Conservation (phyloP, 2,329 filamentous ascomycete species). For the Alternaria hordeiaustralica region DNA sequence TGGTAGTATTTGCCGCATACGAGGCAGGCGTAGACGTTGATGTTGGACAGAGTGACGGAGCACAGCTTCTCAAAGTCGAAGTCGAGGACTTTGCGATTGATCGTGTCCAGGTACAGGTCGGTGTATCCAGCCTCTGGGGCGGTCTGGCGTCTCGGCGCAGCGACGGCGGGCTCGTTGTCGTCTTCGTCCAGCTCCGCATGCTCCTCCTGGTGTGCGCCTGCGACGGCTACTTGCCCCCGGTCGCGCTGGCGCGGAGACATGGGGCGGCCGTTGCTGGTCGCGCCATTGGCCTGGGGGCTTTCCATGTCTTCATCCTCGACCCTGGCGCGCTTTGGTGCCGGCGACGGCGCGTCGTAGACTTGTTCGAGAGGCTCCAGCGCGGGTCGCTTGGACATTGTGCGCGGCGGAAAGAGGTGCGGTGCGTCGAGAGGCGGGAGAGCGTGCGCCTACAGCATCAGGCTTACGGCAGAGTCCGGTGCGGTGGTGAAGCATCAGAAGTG, state of each 20-base stretch:
- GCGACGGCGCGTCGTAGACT: conserved; percentile 50
- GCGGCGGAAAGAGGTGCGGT: background rate
- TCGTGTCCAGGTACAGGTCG: conserved; percentile 97
- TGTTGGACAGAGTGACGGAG: conserved; percentile 93
- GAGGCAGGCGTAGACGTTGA: conserved; percentile 97
- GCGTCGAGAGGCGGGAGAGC: background rate
- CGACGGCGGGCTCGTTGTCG: conserved; percentile 48
- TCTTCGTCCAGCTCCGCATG: conserved; percentile 49
- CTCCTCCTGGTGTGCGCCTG: conserved; percentile 45
- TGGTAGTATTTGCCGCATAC: conserved; percentile 99
- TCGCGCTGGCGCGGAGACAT: conserved; percentile 38
- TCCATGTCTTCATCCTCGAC: conserved; percentile 53
- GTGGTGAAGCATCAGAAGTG: conserved; percentile 13
- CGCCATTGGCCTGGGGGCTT: conserved; percentile 30
- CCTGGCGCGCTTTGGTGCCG: conserved; percentile 56
- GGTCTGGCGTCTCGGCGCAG: conserved; percentile 69
- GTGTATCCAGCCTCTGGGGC: conserved; percentile 87
- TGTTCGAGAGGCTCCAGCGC: conserved; percentile 56
- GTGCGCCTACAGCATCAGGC: background rate
- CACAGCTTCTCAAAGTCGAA: conserved; percentile 99
- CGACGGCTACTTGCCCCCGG: conserved; percentile 40
- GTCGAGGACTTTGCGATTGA: conserved; percentile 89
- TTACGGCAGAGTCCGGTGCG: background rate
- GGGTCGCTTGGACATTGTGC: conserved; percentile 55
- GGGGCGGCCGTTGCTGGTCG: conserved; percentile 36